phyloP scores from a whole-genome alignment of 805 yeast genomes.

The Grigorovia yakushimaensis region DNA sequence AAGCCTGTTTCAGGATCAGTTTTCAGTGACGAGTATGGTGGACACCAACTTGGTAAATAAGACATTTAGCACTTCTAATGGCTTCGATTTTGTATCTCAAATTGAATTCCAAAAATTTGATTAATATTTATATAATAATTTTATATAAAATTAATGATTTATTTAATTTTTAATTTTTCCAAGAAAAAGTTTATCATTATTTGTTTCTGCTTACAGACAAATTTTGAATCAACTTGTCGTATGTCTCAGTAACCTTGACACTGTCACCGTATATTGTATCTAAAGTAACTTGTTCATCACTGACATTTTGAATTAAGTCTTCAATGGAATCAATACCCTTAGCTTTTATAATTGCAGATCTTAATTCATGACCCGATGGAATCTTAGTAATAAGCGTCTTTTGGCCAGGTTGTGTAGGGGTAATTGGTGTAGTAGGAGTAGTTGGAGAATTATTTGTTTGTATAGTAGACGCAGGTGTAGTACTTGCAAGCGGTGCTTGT shows the following conservation, averaged over 20 bases:
- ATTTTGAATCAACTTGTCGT: conserved; percentile 61
- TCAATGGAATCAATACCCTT: conserved; percentile 65
- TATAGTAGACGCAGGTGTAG: background rate
- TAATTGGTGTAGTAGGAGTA: conserved; percentile 1
- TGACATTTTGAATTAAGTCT: conserved; percentile 58
- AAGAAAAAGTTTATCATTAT: background rate
- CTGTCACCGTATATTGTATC: conserved; percentile 38
- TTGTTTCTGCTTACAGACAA: conserved; percentile 33
- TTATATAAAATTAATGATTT: background rate
- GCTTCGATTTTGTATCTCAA: background rate
- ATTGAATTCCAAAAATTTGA: background rate
- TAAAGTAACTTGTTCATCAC: conserved; percentile 41
- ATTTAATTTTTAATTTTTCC: background rate
- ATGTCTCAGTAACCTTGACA: conserved; percentile 37
- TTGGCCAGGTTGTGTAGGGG: background rate
- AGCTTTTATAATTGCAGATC: conserved; percentile 54
- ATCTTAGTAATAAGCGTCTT: conserved; percentile 22
- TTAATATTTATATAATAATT: background rate
- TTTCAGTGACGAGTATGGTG: conserved; percentile 18
- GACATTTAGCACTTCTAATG: background rate
- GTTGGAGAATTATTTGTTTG: background rate
- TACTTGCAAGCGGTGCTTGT: background rate
- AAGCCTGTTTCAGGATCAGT: conserved; percentile 32
- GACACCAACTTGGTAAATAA: conserved; percentile 27
- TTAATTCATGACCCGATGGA: conserved; percentile 38